These are phyloP conservation scores for Chlorociboria aeruginascens DNA, from an alignment of 495 filamentous ascomycete genomes.

Conservation along the genomic window DNA sequence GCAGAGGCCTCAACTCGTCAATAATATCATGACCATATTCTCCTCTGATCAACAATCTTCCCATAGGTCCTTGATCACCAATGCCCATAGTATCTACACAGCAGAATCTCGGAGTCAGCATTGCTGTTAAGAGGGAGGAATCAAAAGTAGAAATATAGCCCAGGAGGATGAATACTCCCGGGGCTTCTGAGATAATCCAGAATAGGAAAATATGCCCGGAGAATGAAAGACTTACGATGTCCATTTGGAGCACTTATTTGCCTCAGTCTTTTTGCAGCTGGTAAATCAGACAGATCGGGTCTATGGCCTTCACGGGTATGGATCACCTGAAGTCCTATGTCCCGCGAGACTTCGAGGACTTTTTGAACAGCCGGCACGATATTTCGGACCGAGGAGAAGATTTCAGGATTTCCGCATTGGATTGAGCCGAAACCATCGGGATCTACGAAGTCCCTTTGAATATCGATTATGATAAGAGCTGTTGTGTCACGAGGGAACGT, in stretches of 20 bases:
- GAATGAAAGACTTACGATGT: no score
- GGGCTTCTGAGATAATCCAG: no score
- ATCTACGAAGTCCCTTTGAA: conserved; percentile 54
- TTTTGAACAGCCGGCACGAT: conserved; percentile 43
- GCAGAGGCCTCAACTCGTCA: conserved; percentile 44
- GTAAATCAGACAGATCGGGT: conserved; percentile 46
- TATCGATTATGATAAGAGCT: conserved; percentile 58
- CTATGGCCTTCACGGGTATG: conserved; percentile 59
- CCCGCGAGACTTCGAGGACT: conserved; percentile 48
- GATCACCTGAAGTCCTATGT: conserved; percentile 48
- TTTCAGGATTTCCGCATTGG: conserved; percentile 18
- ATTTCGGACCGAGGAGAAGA: conserved; percentile 30
- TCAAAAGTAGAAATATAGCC: no score
- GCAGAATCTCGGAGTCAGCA: conserved; percentile 36
- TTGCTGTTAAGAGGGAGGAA: neutral
- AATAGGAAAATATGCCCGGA: no score
- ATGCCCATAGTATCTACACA: conserved; percentile 42
- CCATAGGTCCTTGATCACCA: conserved; percentile 50
- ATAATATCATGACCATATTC: conserved; percentile 54
- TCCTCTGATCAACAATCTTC: conserved; percentile 53
- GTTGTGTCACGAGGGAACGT: conserved; percentile 31
- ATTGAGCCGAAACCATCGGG: conserved; percentile 17
- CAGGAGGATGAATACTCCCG: no score
- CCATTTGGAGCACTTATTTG: conserved; percentile 38
- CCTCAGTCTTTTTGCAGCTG: conserved; percentile 40